Evolutionary conservation across 2,329 filamentous ascomycete genomes (phyloP).

Genomic region (Penicillium sp.): DNA sequence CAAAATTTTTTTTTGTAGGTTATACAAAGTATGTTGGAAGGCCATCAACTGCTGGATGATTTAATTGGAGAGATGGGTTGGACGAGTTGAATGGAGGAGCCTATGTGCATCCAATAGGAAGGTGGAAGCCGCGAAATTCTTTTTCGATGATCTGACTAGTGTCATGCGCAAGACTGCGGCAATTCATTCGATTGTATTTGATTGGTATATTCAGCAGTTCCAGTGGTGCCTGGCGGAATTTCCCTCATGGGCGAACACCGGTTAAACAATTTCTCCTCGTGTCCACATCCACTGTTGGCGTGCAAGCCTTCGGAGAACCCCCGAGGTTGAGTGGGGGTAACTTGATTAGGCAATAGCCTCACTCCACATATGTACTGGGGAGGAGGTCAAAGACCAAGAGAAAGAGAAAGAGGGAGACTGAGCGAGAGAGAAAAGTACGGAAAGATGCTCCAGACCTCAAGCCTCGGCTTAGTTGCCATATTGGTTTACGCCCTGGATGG

Average conservation of each 20-base stretch:
- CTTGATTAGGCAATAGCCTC: not conserved
- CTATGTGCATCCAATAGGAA: not conserved
- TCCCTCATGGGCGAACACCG: not conserved
- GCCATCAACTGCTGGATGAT: not conserved
- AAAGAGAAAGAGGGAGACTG: not conserved
- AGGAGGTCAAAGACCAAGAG: not conserved
- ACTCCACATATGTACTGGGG: not conserved
- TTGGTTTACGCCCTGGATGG: not conserved
- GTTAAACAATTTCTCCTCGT: constrained; percentile 1
- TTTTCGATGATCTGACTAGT: not conserved
- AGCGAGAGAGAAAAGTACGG: not conserved
- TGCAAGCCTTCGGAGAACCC: not conserved
- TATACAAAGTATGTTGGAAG: not conserved
- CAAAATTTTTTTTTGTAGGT: not conserved
- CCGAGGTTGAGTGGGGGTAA: not conserved
- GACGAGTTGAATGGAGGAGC: not conserved
- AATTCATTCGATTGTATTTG: not conserved
- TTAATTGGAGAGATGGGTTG: not conserved
- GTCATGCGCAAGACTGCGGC: not conserved
- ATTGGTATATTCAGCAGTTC: not conserved
- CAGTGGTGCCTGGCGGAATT: constrained; percentile 1
- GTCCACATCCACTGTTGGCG: not conserved
- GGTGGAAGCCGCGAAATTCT: not conserved
- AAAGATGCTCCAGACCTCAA: not conserved
- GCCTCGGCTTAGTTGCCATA: constrained; percentile 2